Evolutionary conservation across 1,284 basidiomycete species (phyloP).

Genomic region (Thecaphora frezii): DNA sequence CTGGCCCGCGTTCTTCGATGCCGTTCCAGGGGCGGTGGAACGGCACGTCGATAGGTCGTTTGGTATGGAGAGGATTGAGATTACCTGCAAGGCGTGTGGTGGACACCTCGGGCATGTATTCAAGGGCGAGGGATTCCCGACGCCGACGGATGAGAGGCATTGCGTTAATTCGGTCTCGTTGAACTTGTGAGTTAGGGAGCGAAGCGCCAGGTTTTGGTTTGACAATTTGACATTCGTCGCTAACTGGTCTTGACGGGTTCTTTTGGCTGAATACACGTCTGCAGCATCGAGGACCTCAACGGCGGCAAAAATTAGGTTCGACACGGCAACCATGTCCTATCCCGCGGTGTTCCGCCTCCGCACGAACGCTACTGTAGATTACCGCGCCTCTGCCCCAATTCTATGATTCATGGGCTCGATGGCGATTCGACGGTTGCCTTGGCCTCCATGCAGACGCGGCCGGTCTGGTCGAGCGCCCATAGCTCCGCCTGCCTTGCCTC

Average conservation of each 20-base stretch:
- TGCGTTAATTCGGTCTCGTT: slow-evolving; percentile 82
- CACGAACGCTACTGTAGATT: too few relatives aligned
- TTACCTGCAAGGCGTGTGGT: slow-evolving; percentile 74
- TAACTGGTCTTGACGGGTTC: background rate
- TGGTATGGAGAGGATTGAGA: slow-evolving; percentile 68
- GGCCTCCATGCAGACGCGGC: slow-evolving; percentile 30
- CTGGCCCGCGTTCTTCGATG: slow-evolving; percentile 97
- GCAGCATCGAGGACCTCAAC: background rate
- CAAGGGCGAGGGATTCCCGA: slow-evolving; percentile 73
- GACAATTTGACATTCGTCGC: too few relatives aligned
- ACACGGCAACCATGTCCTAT: background rate
- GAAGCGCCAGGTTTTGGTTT: too few relatives aligned
- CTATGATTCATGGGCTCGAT: background rate
- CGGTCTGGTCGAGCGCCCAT: slow-evolving; percentile 26
- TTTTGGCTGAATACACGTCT: too few relatives aligned
- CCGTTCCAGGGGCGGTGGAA: slow-evolving; percentile 84
- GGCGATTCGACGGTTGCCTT: slow-evolving; percentile 7
- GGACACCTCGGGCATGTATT: slow-evolving; percentile 93
- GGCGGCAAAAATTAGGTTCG: too few relatives aligned
- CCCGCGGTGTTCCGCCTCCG: background rate
- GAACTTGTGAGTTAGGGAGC: slow-evolving; percentile 67
- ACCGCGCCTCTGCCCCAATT: background rate
- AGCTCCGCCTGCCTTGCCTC: slow-evolving; percentile 13
- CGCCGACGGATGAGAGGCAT: slow-evolving; percentile 68
- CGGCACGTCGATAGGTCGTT: slow-evolving; percentile 62